Base-by-base conservation (phyloP, 768 basidiomycete genomes). In the Termitomyces eurrhizus region DNA sequence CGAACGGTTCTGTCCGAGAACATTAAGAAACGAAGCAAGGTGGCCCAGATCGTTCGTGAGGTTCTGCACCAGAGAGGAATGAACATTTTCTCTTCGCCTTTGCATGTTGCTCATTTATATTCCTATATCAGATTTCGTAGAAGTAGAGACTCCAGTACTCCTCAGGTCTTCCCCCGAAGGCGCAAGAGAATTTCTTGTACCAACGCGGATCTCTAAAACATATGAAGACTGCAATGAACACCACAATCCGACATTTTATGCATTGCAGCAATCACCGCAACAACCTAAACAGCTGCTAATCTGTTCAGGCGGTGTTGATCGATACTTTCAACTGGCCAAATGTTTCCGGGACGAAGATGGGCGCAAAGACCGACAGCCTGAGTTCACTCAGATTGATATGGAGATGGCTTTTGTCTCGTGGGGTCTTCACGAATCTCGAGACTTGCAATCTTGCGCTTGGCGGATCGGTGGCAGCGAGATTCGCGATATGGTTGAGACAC, bases 301-400 rank as follows among this genome's bases (percentile, higher is more conserved):
- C 26, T 88, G 89, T 63, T 96, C 95, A 9, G 95, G 95, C 18
- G 87, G 82, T 3, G 80, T 95, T n/a, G 90, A 93, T 69, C 86
- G 82, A 65, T 98, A 98, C 74, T 98, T 86, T 74, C 95, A 98
- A 72, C 80, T 98, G 56, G 95, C 95, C 14, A 86, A 86, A 65
- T 98, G 95, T 75, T 98, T 98, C 80, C 85, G 95, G 49, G 95
- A 98, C 72, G 95, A 98, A 73, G 93, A 93, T 68, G 94, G 95
- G 4, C 83, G 95, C 59, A 95, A 91, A 73, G 95, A 98, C 71
- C 83, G 95, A 48, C 95, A 98, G 69, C 95, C 95, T 0, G 95
- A 98, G 73, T 98, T 98, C 74, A 98, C 95, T 24, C 95, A 98
- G 75, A 80, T 98, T 62, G 95, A 98, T 84, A 74, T 98, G 63